Evolutionary conservation across 2,329 filamentous ascomycete genomes (phyloP).

Genomic region (Alternaria sp.): DNA sequence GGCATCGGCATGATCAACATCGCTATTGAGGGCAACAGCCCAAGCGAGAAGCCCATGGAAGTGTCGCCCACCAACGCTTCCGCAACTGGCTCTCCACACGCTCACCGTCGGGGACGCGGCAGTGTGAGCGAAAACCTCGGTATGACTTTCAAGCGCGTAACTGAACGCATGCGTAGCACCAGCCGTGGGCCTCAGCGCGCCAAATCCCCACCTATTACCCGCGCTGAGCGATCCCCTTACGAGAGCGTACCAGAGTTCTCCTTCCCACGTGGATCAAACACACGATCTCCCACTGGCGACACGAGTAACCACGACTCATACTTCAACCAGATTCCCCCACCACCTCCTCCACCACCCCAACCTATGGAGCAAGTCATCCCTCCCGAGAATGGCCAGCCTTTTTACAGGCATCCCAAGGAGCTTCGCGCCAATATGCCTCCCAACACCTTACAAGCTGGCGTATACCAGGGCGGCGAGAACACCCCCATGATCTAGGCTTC

Average conservation of each 20-base stretch:
- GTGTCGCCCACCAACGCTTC: slow-evolving; percentile 37
- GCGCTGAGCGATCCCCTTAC: slow-evolving; percentile 52
- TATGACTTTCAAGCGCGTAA: slow-evolving; percentile 58
- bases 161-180: slow-evolving; percentile 67
- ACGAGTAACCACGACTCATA: slow-evolving; percentile 36
- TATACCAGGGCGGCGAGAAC: slow-evolving; percentile 44
- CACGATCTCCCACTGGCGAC: slow-evolving; percentile 43
- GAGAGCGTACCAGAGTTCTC: slow-evolving; percentile 54
- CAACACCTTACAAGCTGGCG: slow-evolving; percentile 55
- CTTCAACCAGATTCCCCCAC: slow-evolving; percentile 45
- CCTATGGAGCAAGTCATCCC: slow-evolving; percentile 55
- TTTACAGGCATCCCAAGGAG: slow-evolving; percentile 57
- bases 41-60: slow-evolving; percentile 37
- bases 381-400: slow-evolving; percentile 40
- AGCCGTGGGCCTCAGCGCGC: slow-evolving; percentile 59
- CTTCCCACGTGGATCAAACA: slow-evolving; percentile 36
- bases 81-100: slow-evolving; percentile 49
- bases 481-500: slow-evolving; percentile 48
- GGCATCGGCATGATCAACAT: slow-evolving; percentile 56
- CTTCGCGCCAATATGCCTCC: slow-evolving; percentile 61
- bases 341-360: slow-evolving; percentile 51
- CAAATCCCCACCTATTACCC: slow-evolving; percentile 56
- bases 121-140: slow-evolving; percentile 67
- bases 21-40: slow-evolving; percentile 55
- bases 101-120: slow-evolving; percentile 62